A percentile compares a stretch with the other conserved stretches of the same genome.
phyloP scores from a whole-genome alignment of 805 yeast species.

The Candida chauliodis region DNA sequence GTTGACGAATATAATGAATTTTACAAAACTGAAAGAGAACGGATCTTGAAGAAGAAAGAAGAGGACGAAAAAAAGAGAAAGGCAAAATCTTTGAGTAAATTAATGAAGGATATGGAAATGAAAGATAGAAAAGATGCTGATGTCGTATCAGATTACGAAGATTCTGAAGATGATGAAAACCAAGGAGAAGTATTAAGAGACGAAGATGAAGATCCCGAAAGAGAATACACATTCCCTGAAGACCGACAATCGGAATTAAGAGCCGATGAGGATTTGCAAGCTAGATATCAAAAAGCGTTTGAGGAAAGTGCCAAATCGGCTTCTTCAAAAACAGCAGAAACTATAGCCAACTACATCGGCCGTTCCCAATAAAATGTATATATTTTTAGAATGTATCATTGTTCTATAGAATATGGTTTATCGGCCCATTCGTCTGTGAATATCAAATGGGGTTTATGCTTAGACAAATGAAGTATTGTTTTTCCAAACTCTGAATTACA shows the following conservation, averaged over 20 bases:
- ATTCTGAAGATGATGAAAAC: constrained; percentile 50
- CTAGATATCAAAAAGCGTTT: constrained; percentile 70
- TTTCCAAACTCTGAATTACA: constrained; percentile 89
- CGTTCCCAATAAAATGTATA: constrained; percentile 12
- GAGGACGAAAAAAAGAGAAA: constrained; percentile 70
- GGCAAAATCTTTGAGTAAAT: constrained; percentile 61
- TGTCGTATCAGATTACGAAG: constrained; percentile 50
- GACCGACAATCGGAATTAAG: constrained; percentile 61
- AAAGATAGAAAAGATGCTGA: constrained; percentile 35
- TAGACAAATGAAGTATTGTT: constrained; percentile 73
- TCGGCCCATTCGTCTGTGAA: constrained; percentile 43
- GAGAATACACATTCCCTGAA: constrained; percentile 71
- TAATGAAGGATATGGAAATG: constrained; percentile 86
- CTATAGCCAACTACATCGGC: constrained; percentile 64
- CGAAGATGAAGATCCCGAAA: constrained; percentile 39
- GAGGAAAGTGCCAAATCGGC: constrained; percentile 59
- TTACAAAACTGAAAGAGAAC: constrained; percentile 83
- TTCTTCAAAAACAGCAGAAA: constrained; percentile 66
- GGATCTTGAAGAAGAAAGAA: constrained; percentile 71
- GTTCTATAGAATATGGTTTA: constrained; percentile 28
- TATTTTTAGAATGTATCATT: background rate
- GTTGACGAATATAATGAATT: constrained; percentile 82
- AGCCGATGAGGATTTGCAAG: constrained; percentile 53
- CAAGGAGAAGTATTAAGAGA: constrained; percentile 48
- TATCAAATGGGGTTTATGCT: constrained; percentile 68